phyloP scores from a whole-genome alignment of 495 filamentous ascomycete genomes.

The Gamarada debralockiae region DNA sequence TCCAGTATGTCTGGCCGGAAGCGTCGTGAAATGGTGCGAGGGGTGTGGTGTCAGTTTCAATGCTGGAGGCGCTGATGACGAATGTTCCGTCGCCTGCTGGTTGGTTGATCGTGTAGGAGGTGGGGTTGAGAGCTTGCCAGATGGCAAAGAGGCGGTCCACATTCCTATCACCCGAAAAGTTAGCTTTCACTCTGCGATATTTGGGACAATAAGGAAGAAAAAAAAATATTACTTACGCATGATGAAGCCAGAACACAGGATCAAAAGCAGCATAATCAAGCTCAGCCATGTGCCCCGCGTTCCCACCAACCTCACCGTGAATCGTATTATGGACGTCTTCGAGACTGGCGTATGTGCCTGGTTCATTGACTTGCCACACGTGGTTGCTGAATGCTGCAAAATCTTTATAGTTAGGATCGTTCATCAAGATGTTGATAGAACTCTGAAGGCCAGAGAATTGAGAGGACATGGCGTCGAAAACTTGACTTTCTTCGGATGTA shows the following conservation, averaged over 20 bases:
- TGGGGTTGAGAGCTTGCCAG: constrained; percentile 66
- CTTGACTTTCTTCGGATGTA: constrained; percentile 45
- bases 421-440: constrained; percentile 31
- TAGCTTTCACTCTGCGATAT: background rate
- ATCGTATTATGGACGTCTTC: constrained; percentile 64
- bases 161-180: constrained; percentile 37
- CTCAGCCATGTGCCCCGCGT: constrained; percentile 62
- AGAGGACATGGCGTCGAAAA: constrained; percentile 36
- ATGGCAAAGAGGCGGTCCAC: constrained; percentile 70
- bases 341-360: constrained; percentile 46
- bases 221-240: constrained; percentile 30
- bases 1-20: constrained; percentile 39
- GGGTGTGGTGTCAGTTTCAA: constrained; percentile 34
- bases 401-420: constrained; percentile 45
- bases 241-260: constrained; percentile 71
- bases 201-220: background rate
- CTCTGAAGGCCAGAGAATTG: constrained; percentile 18
- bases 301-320: constrained; percentile 44
- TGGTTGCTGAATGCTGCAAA: constrained; percentile 59
- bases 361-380: constrained; percentile 30
- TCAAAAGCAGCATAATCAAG: constrained; percentile 68
- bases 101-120: constrained; percentile 48
- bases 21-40: constrained; percentile 40
- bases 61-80: constrained; percentile 39
- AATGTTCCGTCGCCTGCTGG: constrained; percentile 45